phyloP scores from a whole-genome alignment of 495 filamentous ascomycete species.

The Penicillium parvum region DNA sequence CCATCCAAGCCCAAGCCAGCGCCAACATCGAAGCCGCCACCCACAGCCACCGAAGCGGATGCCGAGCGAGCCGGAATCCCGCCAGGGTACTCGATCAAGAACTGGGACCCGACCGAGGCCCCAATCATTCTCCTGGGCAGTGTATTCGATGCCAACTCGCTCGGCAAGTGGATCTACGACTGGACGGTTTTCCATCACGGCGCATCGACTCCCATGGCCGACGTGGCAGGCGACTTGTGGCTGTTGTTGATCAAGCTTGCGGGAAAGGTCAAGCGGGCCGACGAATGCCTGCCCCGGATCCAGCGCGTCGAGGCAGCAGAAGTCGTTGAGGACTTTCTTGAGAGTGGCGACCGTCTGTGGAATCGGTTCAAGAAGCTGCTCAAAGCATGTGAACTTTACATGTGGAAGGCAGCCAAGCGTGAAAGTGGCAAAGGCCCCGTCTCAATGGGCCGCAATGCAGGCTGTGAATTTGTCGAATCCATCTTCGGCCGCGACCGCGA shows the following conservation, averaged over 20 bases:
- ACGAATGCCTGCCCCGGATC: constrained; percentile 74
- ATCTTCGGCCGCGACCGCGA: constrained; percentile 93
- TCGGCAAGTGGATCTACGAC: constrained; percentile 99
- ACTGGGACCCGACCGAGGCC: constrained; percentile 95
- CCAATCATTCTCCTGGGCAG: constrained; percentile 91
- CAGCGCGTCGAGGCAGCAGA: constrained; percentile 67
- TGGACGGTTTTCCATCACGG: constrained; percentile 96
- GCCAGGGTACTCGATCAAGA: constrained; percentile 89
- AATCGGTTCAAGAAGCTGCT: constrained; percentile 81
- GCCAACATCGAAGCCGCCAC: constrained; percentile 43
- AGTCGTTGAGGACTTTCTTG: constrained; percentile 86
- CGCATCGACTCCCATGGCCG: constrained; percentile 77
- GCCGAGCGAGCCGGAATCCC: constrained; percentile 79
- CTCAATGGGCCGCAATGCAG: constrained; percentile 87
- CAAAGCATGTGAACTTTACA: constrained; percentile 86
- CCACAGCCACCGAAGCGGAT: constrained; percentile 81
- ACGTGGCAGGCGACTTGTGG: constrained; percentile 94
- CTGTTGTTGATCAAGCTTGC: constrained; percentile 92
- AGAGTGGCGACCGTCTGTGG: constrained; percentile 84
- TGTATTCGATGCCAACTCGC: constrained; percentile 95
- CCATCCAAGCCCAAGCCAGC: constrained; percentile 43
- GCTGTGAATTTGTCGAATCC: constrained; percentile 93
- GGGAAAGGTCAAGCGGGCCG: constrained; percentile 89
- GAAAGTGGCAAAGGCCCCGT: constrained; percentile 56
- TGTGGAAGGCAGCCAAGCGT: constrained; percentile 74